Conservation (phyloP, 495 filamentous ascomycete species). For the Hypoxylon lienhwacheense region DNA sequence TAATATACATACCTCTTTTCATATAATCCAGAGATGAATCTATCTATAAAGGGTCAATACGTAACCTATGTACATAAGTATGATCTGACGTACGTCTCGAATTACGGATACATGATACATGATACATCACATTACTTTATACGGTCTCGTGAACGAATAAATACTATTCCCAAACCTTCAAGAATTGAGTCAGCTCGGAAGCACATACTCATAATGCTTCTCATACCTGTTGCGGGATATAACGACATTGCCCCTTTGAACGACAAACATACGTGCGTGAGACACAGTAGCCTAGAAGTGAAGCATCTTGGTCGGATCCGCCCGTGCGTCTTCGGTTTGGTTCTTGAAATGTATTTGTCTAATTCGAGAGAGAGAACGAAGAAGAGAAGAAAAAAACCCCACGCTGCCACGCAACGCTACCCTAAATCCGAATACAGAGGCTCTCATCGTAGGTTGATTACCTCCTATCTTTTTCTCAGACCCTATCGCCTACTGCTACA, state of each 20-base stretch:
- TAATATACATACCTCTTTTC: no score
- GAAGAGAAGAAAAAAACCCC: slow-evolving; percentile 25
- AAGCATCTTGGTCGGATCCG: slow-evolving; percentile 24
- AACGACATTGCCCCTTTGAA: slow-evolving; percentile 28
- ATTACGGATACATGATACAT: no score
- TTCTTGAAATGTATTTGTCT: slow-evolving; percentile 16
- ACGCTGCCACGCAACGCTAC: slow-evolving; percentile 32
- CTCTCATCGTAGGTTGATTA: slow-evolving; percentile 28
- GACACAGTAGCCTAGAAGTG: slow-evolving; percentile 19
- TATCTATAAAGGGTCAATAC: no score
- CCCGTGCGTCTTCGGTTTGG: slow-evolving; percentile 14
- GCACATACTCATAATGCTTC: slow-evolving; percentile 7
- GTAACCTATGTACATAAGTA: no score
- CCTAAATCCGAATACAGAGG: slow-evolving; percentile 32
- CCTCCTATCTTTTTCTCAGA: slow-evolving; percentile 17
- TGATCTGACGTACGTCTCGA: no score
- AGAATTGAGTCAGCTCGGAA: slow-evolving; percentile 22
- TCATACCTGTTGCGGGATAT: slow-evolving; percentile 25
- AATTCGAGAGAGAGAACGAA: slow-evolving; percentile 7
- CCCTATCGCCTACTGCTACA: slow-evolving; percentile 18
- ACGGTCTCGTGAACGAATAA: slow-evolving; percentile 4
- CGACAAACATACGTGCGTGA: slow-evolving; percentile 23
- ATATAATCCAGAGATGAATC: no score
- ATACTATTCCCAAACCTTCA: no score
- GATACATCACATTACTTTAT: no score